Conservation (phyloP, 768 basidiomycete species). For the Pleurotus platypus region DNA sequence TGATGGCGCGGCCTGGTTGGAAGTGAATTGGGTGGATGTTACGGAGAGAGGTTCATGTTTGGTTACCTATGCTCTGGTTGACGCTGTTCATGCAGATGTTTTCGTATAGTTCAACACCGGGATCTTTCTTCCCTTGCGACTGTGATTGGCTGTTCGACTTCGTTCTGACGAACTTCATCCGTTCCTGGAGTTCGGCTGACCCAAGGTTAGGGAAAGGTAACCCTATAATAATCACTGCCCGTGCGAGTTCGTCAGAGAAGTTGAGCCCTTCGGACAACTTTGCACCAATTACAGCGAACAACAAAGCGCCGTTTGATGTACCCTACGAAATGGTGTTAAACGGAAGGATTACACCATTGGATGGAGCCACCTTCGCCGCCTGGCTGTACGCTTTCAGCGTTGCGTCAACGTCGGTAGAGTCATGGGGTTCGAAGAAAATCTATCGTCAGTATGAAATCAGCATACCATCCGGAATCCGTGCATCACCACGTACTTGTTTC, state of each 20-base stretch:
- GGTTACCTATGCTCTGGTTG: conserved; percentile 90
- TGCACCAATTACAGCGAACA: conserved; percentile 94
- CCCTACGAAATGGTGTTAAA: neutral
- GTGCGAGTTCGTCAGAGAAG: conserved; percentile 77
- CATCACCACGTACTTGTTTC: conserved; percentile 60
- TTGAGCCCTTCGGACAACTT: conserved; percentile 94
- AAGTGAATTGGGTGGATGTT: neutral
- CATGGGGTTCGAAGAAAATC: conserved; percentile 90
- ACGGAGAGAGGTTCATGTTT: too few relatives aligned
- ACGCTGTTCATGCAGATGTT: conserved; percentile 93
- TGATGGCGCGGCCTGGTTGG: conserved; percentile 79
- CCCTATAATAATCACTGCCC: conserved; percentile 84
- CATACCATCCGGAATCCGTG: neutral
- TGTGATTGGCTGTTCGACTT: neutral
- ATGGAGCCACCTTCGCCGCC: conserved; percentile 29
- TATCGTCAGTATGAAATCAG: conserved; percentile 23
- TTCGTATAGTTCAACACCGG: conserved; percentile 82
- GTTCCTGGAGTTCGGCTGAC: conserved; percentile 88
- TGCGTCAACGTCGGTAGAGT: conserved; percentile 65
- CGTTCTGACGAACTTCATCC: conserved; percentile 76
- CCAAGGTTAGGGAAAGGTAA: conserved; percentile 90
- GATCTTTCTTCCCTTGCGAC: conserved; percentile 48
- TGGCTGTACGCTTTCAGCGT: conserved; percentile 71
- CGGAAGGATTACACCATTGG: neutral
- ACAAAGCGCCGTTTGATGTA: conserved; percentile 60